Evolutionary conservation across 2,329 filamentous ascomycete genomes (phyloP), one percentile per base, ranked within the genome.

Genomic region (Calycina herbarum): DNA sequence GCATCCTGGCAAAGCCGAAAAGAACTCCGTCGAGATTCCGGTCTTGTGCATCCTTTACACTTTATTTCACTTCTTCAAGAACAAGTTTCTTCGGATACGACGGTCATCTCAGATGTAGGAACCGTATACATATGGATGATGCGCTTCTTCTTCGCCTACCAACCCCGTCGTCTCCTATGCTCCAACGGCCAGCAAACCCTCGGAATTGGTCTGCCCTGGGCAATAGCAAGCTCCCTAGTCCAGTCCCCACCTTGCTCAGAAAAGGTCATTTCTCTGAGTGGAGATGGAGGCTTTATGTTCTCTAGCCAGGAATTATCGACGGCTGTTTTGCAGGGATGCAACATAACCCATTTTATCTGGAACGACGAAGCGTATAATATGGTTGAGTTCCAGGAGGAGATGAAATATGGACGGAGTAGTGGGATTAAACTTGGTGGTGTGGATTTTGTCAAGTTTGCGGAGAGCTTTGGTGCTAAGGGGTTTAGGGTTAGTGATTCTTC

Each of bases 201-300:
- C 0, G 81, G 80, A 48, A 79, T 82, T 2, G 80, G 79, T 3
- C 75, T 82, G 13, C 81, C 80, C 0, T 82, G 81, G 80, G 81
- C 81, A 5, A 83, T 83, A 58, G 79, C 79, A 13, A 78, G 81
- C 0, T 81, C 78, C 0, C 73, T 83, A 0, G 73, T 75, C 0
- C 80, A 82, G 68, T 70, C 75, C 3, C 78, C 79, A 3, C 79
- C 79, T 0, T 80, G 78, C 70, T 76, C 76, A 1, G 67, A 76
- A 15, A 83, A 82, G 64, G 80, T 83, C 31, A 72, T 83, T 45
- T 78, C 76, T 48, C 65, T 83, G 57, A 78, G 76, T 64, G 81
- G 81, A 51, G 81, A 83, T 69, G 81, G 81, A 20, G 81, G 81
- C 24, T 83, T 83, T 74, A 81, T 82, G 76, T 83, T 82, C 75